These are phyloP conservation scores for Pichia cephalocereana DNA, from an alignment of 805 yeast genomes.

Conservation along the genomic window DNA sequence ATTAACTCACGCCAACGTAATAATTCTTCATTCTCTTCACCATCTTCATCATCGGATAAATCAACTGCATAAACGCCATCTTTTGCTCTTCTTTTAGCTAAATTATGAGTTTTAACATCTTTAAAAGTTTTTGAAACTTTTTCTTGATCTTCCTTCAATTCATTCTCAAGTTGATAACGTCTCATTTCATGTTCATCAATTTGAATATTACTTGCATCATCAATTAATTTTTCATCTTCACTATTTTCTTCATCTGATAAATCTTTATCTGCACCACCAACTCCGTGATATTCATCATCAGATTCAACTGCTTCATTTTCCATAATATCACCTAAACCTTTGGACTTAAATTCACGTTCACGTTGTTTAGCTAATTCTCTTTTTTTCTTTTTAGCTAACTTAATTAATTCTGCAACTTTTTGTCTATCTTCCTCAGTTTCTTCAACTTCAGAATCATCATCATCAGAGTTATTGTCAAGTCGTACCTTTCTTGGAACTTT, in stretches of 20 bases:
- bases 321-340: slow-evolving; percentile 50
- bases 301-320: slow-evolving; percentile 85
- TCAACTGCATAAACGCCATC: slow-evolving; percentile 50
- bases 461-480: slow-evolving; percentile 8
- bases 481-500: slow-evolving; percentile 5
- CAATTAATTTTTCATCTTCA: slow-evolving; percentile 72
- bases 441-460: slow-evolving; percentile 21
- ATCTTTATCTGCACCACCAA: slow-evolving; percentile 68
- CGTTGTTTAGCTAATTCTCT: slow-evolving; percentile 22
- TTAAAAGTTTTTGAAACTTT: slow-evolving; percentile 58
- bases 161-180: slow-evolving; percentile 48
- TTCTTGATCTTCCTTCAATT: slow-evolving; percentile 51
- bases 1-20: slow-evolving; percentile 4
- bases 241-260: slow-evolving; percentile 51
- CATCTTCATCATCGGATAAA: slow-evolving; percentile 70
- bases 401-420: slow-evolving; percentile 15
- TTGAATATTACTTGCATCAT: slow-evolving; percentile 52
- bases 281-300: slow-evolving; percentile 80
- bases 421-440: slow-evolving; percentile 31
- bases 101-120: slow-evolving; percentile 65
- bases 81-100: slow-evolving; percentile 47
- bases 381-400: slow-evolving; percentile 18
- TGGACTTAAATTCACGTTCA: slow-evolving; percentile 44
- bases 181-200: slow-evolving; percentile 52
- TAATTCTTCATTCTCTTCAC: slow-evolving; percentile 15